Evolutionary conservation across 148 eudicot genomes (phyloP).

Genomic region (Silene latifolia): DNA sequence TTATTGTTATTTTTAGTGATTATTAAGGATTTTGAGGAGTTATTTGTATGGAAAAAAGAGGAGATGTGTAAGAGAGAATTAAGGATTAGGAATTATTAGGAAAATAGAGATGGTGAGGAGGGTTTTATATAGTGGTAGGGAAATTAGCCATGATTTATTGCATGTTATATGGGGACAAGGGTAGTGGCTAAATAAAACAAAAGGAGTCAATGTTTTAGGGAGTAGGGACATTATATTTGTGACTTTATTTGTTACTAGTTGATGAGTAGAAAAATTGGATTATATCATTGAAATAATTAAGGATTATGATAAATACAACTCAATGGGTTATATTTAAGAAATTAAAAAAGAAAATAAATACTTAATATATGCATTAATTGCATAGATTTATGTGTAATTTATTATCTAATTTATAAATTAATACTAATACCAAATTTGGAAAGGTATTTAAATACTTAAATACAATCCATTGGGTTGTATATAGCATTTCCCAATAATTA

Average conservation of each 20-base stretch:
- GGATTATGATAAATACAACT: too few species aligned
- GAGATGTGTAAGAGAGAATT: neutral
- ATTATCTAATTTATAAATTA: too few species aligned
- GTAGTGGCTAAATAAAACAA: slow-evolving; percentile 47
- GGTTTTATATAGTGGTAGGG: slow-evolving; percentile 34
- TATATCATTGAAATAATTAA: too few species aligned
- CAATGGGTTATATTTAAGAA: too few species aligned
- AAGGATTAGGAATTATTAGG: neutral
- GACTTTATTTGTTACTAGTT: neutral
- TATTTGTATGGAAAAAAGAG: neutral
- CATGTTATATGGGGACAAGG: slow-evolving; percentile 72
- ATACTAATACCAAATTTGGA: too few species aligned
- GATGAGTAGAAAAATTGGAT: neutral
- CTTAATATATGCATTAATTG: too few species aligned
- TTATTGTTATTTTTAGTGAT: slow-evolving; percentile 2
- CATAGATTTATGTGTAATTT: too few species aligned
- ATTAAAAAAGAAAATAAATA: too few species aligned
- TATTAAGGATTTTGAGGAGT: neutral
- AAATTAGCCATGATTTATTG: slow-evolving; percentile 58
- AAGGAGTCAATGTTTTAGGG: slow-evolving; percentile 29
- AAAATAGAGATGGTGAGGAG: neutral
- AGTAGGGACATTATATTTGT: slow-evolving; percentile 16
- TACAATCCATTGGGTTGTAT: too few species aligned
- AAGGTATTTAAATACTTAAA: too few species aligned
- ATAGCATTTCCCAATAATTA: too few species aligned